These are phyloP conservation scores for Irpex rosettiformis DNA, from an alignment of 1,284 basidiomycete genomes.

Conservation along the genomic window DNA sequence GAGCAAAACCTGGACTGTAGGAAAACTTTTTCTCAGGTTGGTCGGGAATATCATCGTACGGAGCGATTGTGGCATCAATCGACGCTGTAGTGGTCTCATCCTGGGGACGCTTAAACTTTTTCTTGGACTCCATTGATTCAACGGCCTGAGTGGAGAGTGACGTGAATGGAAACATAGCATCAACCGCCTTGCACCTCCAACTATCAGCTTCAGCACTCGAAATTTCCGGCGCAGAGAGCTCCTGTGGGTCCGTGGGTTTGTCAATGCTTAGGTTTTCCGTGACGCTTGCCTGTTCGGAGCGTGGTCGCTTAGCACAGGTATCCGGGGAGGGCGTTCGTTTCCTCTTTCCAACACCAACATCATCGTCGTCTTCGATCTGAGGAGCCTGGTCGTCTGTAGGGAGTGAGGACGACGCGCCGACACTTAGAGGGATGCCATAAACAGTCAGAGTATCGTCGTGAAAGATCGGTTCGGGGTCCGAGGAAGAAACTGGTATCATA, in stretches of 20 bases:
- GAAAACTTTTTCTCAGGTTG: not conserved
- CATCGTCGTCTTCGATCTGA: conserved; percentile 1
- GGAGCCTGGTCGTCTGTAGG: too few species aligned
- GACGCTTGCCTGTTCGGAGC: conserved; percentile 10
- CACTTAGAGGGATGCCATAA: conserved; percentile 52
- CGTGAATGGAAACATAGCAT: conserved; percentile 50
- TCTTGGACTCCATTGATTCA: conserved; percentile 11
- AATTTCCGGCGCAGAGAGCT: too few species aligned
- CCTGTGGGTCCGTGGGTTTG: too few species aligned
- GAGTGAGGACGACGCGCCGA: conserved; percentile 19
- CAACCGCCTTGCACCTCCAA: conserved; percentile 48
- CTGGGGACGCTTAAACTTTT: not conserved
- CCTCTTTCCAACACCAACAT: conserved; percentile 21
- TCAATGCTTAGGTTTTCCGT: too few species aligned
- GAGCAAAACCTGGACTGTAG: not conserved
- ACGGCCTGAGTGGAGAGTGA: conserved; percentile 26
- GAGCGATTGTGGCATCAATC: not conserved
- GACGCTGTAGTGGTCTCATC: not conserved
- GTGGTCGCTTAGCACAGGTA: conserved; percentile 36
- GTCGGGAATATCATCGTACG: not conserved
- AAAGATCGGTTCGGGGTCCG: conserved; percentile 42
- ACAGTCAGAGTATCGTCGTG: conserved; percentile 63
- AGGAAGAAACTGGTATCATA: conserved; percentile 17
- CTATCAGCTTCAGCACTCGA: conserved; percentile 41
- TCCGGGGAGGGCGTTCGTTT: conserved; percentile 25